Percentiles rank a stretch among this genome's conserved stretches.
Conservation (phyloP, 1,139 yeast genomes). For the Yamadazyma trypodendri region DNA sequence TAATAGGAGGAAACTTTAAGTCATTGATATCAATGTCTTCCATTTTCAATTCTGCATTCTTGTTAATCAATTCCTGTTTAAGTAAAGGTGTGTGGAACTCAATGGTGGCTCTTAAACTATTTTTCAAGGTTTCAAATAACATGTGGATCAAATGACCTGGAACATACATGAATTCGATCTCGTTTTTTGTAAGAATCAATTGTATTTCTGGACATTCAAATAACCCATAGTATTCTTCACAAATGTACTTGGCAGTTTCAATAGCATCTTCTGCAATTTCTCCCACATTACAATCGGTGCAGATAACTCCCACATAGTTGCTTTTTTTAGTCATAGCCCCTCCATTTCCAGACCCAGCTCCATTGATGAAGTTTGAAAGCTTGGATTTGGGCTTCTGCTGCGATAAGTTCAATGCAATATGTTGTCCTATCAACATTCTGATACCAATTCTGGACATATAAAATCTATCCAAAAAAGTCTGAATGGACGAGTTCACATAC, state of each 20-base stretch:
- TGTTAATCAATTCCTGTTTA: constrained; percentile 36
- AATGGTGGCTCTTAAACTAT: constrained; percentile 81
- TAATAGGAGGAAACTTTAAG: constrained; percentile 76
- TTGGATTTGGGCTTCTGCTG: constrained; percentile 48
- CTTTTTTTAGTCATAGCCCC: constrained; percentile 26
- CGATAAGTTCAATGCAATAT: constrained; percentile 73
- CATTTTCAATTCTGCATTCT: constrained; percentile 42
- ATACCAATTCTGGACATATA: constrained; percentile 88
- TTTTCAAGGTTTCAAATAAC: constrained; percentile 82
- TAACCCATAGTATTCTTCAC: constrained; percentile 84
- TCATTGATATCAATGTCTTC: constrained; percentile 57
- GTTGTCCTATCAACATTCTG: constrained; percentile 87
- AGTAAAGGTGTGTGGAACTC: constrained; percentile 60
- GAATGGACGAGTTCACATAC: constrained; percentile 62
- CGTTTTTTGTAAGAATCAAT: constrained; percentile 66
- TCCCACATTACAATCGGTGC: constrained; percentile 75
- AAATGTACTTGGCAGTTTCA: constrained; percentile 81
- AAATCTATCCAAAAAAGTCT: constrained; percentile 75
- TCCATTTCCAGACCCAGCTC: constrained; percentile 15
- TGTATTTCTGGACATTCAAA: constrained; percentile 81
- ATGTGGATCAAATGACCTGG: constrained; percentile 89
- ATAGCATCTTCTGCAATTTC: constrained; percentile 83
- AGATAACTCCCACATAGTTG: constrained; percentile 79
- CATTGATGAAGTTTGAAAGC: constrained; percentile 35
- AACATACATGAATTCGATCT: constrained; percentile 76